These are phyloP conservation scores for Cryptosporidium tyzzeri DNA, from an alignment of 169 alveolate genomes.

Conservation along the genomic window DNA sequence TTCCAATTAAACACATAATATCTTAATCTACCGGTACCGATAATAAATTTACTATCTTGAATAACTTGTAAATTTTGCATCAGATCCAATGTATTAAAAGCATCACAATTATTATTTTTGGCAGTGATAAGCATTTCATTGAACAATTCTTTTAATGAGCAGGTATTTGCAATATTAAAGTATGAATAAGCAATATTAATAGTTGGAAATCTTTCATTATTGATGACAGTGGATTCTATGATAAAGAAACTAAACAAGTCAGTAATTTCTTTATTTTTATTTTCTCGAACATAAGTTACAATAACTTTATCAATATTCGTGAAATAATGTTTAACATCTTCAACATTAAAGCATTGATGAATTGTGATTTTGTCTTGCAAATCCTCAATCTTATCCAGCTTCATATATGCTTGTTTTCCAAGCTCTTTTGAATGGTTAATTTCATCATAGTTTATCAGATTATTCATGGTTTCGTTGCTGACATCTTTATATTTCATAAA, in stretches of 20 bases:
- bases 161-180: conserved; percentile 88
- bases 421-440: conserved; percentile 15
- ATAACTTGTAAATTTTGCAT: conserved; percentile 93
- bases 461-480: conserved; percentile 77
- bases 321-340: conserved; percentile 92
- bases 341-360: conserved; percentile 86
- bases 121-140: conserved; percentile 93
- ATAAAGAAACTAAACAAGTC: conserved; percentile 93
- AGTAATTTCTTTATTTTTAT: conserved; percentile 86
- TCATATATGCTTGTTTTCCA: conserved; percentile 33
- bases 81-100: conserved; percentile 95
- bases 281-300: conserved; percentile 92
- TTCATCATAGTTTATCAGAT: conserved; percentile 78
- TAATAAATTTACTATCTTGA: conserved; percentile 91
- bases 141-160: conserved; percentile 62
- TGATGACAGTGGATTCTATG: conserved; percentile 91
- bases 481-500: conserved; percentile 84
- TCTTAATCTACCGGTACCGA: conserved; percentile 96
- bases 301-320: conserved; percentile 91
- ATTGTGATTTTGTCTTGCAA: conserved; percentile 82
- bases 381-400: conserved; percentile 16
- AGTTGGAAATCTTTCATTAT: conserved; percentile 85
- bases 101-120: conserved; percentile 92
- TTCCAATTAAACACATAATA: conserved; percentile 97
- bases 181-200: conserved; percentile 92